phyloP scores from a whole-genome alignment of 192 early-diverging fungal genomes.

The Entomortierella beljakovae region DNA sequence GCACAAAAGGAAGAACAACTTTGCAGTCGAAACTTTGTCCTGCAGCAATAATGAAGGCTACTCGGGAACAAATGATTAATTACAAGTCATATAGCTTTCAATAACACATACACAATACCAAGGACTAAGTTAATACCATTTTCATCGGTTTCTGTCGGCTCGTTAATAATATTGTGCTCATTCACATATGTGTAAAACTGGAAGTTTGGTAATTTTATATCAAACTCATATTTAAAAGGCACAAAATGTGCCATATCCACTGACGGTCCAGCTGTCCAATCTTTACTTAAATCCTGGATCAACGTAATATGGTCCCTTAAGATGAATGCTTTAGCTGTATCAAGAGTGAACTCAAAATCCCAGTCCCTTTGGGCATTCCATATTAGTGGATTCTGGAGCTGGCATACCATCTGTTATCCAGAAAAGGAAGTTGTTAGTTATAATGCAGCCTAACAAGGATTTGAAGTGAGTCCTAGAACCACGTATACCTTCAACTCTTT shows the following conservation, averaged over 20 bases:
- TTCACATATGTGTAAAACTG: slow-evolving; percentile 76
- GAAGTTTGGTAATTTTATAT: slow-evolving; percentile 60
- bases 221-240: slow-evolving; percentile 73
- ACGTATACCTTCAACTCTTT: slow-evolving; percentile 67
- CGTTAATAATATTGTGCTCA: slow-evolving; percentile 81
- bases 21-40: slow-evolving; percentile 53
- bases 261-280: slow-evolving; percentile 70
- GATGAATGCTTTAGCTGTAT: slow-evolving; percentile 64
- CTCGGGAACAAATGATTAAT: slow-evolving; percentile 3
- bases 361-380: slow-evolving; percentile 82
- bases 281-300: slow-evolving; percentile 77
- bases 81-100: background rate
- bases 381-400: slow-evolving; percentile 69
- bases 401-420: slow-evolving; percentile 60
- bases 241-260: slow-evolving; percentile 71
- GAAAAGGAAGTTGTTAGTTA: background rate
- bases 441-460: too few relatives aligned
- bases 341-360: slow-evolving; percentile 66
- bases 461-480: too few relatives aligned
- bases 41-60: slow-evolving; percentile 59
- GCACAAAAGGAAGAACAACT: slow-evolving; percentile 65
- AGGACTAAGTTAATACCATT: slow-evolving; percentile 65
- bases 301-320: slow-evolving; percentile 81
- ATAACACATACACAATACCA: background rate
- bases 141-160: slow-evolving; percentile 75